Base-by-base conservation (phyloP, 192 early-diverging fungal species). In the Chytriomyces sp. region DNA sequence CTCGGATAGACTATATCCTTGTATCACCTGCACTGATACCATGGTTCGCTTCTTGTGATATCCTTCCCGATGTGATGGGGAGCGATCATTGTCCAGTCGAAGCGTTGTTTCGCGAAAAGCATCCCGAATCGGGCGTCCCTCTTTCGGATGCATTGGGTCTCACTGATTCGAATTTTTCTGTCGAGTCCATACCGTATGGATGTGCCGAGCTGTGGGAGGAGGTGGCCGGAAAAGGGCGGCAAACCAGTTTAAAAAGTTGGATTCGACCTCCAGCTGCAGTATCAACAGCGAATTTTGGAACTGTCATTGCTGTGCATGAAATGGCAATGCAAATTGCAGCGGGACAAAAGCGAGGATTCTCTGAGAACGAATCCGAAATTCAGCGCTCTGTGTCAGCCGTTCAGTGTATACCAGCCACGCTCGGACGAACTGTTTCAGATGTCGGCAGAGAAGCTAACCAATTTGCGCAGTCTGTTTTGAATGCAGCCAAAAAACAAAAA, bases 1-100 rank as follows among this genome's bases (percentile, higher is more conserved):
- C 93, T 0, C 84, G 94, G 0, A 82, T 95, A 50, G 94, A 95
- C 69, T 95, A 93, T 72, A 83, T 94, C 43, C 80, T 94, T 10
- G 81, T 82, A 0, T 85, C 88, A 7, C 63, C 77, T 20, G 83
- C 65, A 0, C 76, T 95, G 2, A 20, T 86, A 1, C 83, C 86
- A 10, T 91, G 88, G 89, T 83, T 94, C 64, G 81, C 80, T n/a
- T 83, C 75, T 24, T 85, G 90, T 26, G 78, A 90, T 59, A 82
- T 93, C 5, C 78, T 88, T 43, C 83, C 89, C 6, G 69, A 88
- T 0, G 77, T 94, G 11, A 79, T 89, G 63, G 94, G 94, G 7
- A 92, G 90, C 16, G 94, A 95, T 80, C 94, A 95, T 75, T 95
- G 94, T 72, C 93, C 92, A 2, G 91, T 94, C 3, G 75, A 84